Percentiles rank a stretch among this genome's conserved stretches.
Evolutionary conservation across 768 basidiomycete species (phyloP).

Genomic region (Leccinum imitatum): DNA sequence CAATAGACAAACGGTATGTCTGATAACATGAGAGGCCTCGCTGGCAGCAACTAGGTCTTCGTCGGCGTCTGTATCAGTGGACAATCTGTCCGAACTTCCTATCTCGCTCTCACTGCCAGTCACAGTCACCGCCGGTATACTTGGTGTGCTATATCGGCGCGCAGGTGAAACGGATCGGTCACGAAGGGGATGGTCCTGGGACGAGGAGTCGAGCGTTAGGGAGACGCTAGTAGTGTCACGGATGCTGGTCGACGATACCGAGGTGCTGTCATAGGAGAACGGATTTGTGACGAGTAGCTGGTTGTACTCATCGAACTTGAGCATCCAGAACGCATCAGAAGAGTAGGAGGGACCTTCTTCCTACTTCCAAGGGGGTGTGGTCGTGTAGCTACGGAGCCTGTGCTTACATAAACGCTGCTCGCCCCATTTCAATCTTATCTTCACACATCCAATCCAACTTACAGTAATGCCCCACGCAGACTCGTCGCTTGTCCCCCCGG

Average conservation of each 20-base stretch:
- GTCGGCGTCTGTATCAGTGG: neutral
- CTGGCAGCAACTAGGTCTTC: neutral
- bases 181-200: constrained; percentile 19
- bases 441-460: neutral
- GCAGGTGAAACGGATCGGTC: constrained; percentile 11
- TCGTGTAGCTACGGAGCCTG: neutral
- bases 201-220: neutral
- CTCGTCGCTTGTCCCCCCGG: constrained; percentile 64
- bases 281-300: constrained; percentile 23
- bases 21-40: constrained; percentile 1
- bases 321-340: constrained; percentile 31
- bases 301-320: constrained; percentile 22
- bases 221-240: neutral
- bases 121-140: neutral
- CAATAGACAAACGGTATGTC: constrained; percentile 21
- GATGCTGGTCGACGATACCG: neutral
- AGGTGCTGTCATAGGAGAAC: constrained; percentile 9
- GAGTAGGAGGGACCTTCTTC: constrained; percentile 7
- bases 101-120: constrained; percentile 3
- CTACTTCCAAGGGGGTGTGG: neutral
- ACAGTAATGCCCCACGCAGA: constrained; percentile 83
- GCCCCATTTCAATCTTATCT: neutral
- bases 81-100: neutral
- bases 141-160: neutral
- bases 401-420: constrained; percentile 14